These are phyloP conservation scores for Hemileccinum impolitum DNA, from an alignment of 768 basidiomycete genomes.

Conservation along the genomic window DNA sequence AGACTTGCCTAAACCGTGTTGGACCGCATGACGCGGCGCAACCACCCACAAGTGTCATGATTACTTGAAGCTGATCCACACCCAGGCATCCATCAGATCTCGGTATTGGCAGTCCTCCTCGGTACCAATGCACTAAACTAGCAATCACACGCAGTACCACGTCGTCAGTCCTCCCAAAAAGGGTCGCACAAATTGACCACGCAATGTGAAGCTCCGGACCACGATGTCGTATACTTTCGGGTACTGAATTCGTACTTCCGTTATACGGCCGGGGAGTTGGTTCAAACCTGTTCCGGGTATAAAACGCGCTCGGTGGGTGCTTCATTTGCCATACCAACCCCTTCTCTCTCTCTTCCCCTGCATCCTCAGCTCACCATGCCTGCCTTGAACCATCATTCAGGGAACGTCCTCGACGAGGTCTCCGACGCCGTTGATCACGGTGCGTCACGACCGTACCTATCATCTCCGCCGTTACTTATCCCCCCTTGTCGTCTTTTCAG, in stretches of 20 bases:
- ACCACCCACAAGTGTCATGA: conserved; percentile 15
- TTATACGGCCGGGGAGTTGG: conserved; percentile 6
- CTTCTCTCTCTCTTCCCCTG: background rate
- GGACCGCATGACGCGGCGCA: conserved; percentile 11
- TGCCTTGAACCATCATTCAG: conserved; percentile 25
- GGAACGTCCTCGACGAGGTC: conserved; percentile 36
- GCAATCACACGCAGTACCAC: conserved; percentile 13
- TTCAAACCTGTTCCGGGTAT: conserved; percentile 16
- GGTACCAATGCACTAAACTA: conserved; percentile 8
- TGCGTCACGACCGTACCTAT: conserved; percentile 19
- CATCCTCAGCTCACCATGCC: conserved; percentile 19
- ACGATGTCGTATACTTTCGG: conserved; percentile 20
- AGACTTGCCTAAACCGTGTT: conserved; percentile 1
- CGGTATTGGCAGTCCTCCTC: conserved; percentile 1
- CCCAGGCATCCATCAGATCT: conserved; percentile 17
- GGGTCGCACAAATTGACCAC: conserved; percentile 10
- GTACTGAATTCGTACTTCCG: conserved; percentile 9
- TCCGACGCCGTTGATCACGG: conserved; percentile 51
- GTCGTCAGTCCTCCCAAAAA: conserved; percentile 15
- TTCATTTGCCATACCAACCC: conserved; percentile 3
- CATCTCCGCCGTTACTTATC: background rate
- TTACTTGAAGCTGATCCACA: background rate
- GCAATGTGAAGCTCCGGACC: conserved; percentile 20
- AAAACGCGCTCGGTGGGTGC: conserved; percentile 10
- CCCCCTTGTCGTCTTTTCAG: conserved; percentile 33